Base-by-base conservation (phyloP, 805 yeast genomes). In the Wickerhamiella sorbophila region DNA sequence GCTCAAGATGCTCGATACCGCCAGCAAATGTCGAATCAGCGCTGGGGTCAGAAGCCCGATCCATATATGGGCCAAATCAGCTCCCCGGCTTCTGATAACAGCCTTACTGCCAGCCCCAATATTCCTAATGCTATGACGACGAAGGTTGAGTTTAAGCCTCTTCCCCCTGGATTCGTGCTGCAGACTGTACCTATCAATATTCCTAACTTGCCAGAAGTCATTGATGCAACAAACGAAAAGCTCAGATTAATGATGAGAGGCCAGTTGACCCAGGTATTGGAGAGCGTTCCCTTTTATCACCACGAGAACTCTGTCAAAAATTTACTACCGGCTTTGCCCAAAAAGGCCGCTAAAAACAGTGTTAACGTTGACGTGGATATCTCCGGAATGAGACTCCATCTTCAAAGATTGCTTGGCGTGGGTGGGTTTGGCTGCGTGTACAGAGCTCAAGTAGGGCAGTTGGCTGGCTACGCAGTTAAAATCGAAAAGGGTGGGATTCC, bases 381-480 rank as follows among this genome's bases (percentile, higher is more conserved):
- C 29, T 12, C 6, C 12, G 29, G 29, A 24, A 24, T 24, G 29
- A 6, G 29, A 12, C 29, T 24, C 33, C 33, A 31, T 16, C 15
- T 24, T 56, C 21, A 33, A 52, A 42, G 42, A 15, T 72, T 74
- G 51, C 60, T 86, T 10, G 95, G 95, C 0, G 71, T 70, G 52
- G 93, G 94, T n/a, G 91, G 87, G 0, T 78, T 66, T 61, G 93
- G 87, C 0, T 67, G 74, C 1, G 94, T 84, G 0, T 84, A 75
- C 54, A 61, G 84, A 18, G 77, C 81, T 1, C 87, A 81, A 55
- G 63, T 69, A 10, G 68, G 72, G 46, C 56, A 60, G 6, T 84
- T 82, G 1, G 54, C 59, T 1, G 52, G 71, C 27, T 70, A 67
- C 39, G 94, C 95, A 0, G 59, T 86, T 40, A 86, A 86, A 54